A percentile compares a stretch with the other conserved stretches of the same genome.
These are phyloP conservation scores for Neurospora cerealis DNA, from an alignment of 495 filamentous ascomycete genomes.

Conservation along the genomic window DNA sequence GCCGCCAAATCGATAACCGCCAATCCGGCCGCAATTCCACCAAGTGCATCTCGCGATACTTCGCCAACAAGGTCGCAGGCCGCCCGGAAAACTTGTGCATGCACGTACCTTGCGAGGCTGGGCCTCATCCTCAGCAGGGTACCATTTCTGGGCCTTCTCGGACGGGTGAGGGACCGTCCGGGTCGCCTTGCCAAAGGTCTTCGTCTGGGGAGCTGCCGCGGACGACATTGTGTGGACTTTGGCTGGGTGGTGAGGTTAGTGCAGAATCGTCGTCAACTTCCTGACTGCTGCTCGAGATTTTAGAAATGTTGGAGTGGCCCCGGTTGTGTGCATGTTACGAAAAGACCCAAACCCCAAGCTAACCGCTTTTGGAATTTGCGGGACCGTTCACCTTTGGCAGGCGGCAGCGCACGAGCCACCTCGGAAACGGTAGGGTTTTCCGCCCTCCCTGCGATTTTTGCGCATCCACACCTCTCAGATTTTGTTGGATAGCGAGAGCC, in stretches of 20 bases:
- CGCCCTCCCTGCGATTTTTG: conserved; percentile 25
- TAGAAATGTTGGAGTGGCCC: conserved; percentile 21
- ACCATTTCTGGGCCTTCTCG: conserved; percentile 98
- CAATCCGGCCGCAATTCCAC: conserved; percentile 6
- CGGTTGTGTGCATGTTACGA: conserved; percentile 26
- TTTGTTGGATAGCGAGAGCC: conserved; percentile 19
- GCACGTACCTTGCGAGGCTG: conserved; percentile 83
- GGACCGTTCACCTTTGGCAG: conserved; percentile 2
- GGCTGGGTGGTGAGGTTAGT: conserved; percentile 32
- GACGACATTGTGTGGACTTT: conserved; percentile 56
- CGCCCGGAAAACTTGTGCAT: conserved; percentile 11
- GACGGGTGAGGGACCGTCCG: conserved; percentile 72
- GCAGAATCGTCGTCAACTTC: conserved; percentile 26
- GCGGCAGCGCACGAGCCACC: conserved; percentile 13
- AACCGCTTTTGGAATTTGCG: conserved; percentile 18
- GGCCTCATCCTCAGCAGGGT: conserved; percentile 88
- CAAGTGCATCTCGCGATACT: conserved; percentile 5
- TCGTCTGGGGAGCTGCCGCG: conserved; percentile 53
- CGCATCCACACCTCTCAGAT: conserved; percentile 26
- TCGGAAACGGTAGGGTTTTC: conserved; percentile 22
- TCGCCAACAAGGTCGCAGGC: conserved; percentile 1
- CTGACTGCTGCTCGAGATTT: conserved; percentile 26
- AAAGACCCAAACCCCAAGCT: conserved; percentile 28
- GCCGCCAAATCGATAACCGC: not conserved
- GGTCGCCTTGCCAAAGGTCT: conserved; percentile 97